Conservation (phyloP, 1,139 yeast genomes). For the Candida buenavistaensis region DNA sequence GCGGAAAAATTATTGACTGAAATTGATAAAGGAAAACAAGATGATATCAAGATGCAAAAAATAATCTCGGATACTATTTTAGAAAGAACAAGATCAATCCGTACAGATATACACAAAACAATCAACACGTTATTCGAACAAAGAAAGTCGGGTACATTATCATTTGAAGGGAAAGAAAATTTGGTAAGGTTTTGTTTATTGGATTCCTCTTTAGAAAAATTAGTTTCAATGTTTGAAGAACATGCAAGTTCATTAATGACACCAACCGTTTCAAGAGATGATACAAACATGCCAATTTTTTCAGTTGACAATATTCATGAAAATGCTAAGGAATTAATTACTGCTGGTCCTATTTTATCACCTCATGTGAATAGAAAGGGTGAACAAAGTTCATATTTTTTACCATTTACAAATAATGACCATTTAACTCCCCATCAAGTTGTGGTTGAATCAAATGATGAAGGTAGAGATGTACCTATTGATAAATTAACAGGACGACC, state of each 20-base stretch:
- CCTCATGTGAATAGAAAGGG: constrained; percentile 25
- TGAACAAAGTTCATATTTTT: constrained; percentile 15
- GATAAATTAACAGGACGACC: constrained; percentile 75
- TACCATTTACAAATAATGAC: constrained; percentile 19
- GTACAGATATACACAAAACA: constrained; percentile 41
- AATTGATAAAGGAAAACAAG: constrained; percentile 32
- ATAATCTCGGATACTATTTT: constrained; percentile 44
- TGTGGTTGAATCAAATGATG: constrained; percentile 58
- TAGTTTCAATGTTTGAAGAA: constrained; percentile 45
- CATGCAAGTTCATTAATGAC: constrained; percentile 24
- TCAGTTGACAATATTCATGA: constrained; percentile 34
- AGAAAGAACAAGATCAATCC: constrained; percentile 41
- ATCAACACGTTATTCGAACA: constrained; percentile 41
- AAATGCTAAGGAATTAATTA: constrained; percentile 50
- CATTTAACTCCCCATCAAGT: constrained; percentile 64
- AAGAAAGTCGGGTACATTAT: constrained; percentile 36
- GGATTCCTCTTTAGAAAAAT: constrained; percentile 45
- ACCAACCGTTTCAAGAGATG: constrained; percentile 22
- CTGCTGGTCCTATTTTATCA: constrained; percentile 56
- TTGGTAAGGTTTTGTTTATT: constrained; percentile 44
- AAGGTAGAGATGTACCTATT: constrained; percentile 55
- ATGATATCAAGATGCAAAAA: constrained; percentile 39
- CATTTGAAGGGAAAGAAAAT: constrained; percentile 47
- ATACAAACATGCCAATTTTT: constrained; percentile 7
- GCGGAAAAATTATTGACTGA: constrained; percentile 60